Conservation (phyloP, 495 filamentous ascomycete species). For the Hypoxylon rickii region DNA sequence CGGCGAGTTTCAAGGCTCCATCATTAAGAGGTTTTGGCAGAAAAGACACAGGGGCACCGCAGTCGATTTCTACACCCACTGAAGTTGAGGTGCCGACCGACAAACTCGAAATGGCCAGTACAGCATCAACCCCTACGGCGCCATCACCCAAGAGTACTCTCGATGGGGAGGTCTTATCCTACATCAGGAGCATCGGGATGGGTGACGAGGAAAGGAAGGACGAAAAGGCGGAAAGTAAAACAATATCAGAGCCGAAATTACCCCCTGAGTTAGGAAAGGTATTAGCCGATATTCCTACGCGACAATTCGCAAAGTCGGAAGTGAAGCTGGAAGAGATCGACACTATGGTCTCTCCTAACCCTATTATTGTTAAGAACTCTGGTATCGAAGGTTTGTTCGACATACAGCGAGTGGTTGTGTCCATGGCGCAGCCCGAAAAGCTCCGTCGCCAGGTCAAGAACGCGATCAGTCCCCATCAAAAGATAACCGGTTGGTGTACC, state of each 20-base stretch:
- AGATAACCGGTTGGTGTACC: slow-evolving; percentile 43
- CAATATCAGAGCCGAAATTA: slow-evolving; percentile 1
- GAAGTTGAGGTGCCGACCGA: slow-evolving; percentile 6
- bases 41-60: slow-evolving; percentile 2
- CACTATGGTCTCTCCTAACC: slow-evolving; percentile 45
- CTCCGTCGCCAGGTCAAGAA: slow-evolving; percentile 39
- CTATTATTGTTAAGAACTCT: slow-evolving; percentile 45
- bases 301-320: slow-evolving; percentile 11
- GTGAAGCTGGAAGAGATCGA: slow-evolving; percentile 14
- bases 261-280: slow-evolving; percentile 19
- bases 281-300: slow-evolving; percentile 18
- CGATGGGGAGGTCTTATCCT: slow-evolving; percentile 15
- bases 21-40: slow-evolving; percentile 20
- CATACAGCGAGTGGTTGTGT: slow-evolving; percentile 48
- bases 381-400: slow-evolving; percentile 48
- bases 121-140: slow-evolving; percentile 5
- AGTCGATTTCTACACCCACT: slow-evolving; percentile 9
- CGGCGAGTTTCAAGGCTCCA: slow-evolving; percentile 20
- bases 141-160: slow-evolving; percentile 8
- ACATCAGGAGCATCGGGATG: slow-evolving; percentile 18
- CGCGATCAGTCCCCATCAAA: slow-evolving; percentile 35
- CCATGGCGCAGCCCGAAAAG: slow-evolving; percentile 37
- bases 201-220: neutral
- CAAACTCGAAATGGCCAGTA: neutral
- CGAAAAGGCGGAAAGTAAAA: neutral